Evolutionary conservation across 179 eudicot species (phyloP).

Genomic region (Actinidia chinensis): DNA sequence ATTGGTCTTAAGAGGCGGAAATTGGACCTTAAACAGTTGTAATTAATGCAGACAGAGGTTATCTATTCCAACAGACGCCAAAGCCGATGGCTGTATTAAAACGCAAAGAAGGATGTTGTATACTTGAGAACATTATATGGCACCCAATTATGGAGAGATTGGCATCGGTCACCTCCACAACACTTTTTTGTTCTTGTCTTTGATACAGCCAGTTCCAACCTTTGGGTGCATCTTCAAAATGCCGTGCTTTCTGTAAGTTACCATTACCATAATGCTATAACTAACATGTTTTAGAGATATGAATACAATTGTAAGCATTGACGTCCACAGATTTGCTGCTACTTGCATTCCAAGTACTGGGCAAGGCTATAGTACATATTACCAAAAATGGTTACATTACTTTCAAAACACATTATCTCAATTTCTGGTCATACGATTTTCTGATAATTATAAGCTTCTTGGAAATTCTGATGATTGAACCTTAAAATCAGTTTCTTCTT

Average conservation of each 20-base stretch:
- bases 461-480: neutral
- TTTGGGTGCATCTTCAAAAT: slow-evolving; percentile 50
- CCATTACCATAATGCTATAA: neutral
- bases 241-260: slow-evolving; percentile 43
- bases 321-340: slow-evolving; percentile 50
- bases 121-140: slow-evolving; percentile 41
- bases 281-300: neutral
- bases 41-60: slow-evolving; percentile 11
- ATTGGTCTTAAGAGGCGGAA: slow-evolving; percentile 35
- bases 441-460: neutral
- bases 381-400: slow-evolving; percentile 28
- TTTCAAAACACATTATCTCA: neutral
- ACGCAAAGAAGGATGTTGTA: slow-evolving; percentile 6
- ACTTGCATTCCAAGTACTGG: slow-evolving; percentile 46
- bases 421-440: neutral
- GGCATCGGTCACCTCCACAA: slow-evolving; percentile 52
- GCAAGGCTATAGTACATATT: slow-evolving; percentile 34
- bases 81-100: no score
- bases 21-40: slow-evolving; percentile 27
- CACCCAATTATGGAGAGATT: slow-evolving; percentile 39
- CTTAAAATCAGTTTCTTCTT: slow-evolving; percentile 7
- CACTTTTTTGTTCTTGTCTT: slow-evolving; percentile 40
- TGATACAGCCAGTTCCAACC: slow-evolving; percentile 41
- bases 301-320: neutral
- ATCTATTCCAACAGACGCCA: neutral